Conservation (phyloP, 371 early-diverging fungal genomes). For the Coemansia sp. region DNA sequence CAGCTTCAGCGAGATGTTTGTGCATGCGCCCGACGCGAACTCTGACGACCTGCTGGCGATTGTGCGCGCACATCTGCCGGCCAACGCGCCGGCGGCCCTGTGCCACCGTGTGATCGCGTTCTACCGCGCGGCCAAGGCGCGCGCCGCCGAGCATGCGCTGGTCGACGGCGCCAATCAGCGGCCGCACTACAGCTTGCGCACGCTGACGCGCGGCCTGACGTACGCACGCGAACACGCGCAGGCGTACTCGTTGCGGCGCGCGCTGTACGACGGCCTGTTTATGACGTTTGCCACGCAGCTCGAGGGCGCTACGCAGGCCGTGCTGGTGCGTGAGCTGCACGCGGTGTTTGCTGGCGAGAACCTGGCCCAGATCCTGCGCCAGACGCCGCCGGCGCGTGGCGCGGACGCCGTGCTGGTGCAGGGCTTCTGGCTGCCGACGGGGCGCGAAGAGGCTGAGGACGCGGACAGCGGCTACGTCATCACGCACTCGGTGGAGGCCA, state of each 20-base stretch:
- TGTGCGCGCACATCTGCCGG: constrained; percentile 70
- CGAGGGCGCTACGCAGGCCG: constrained; percentile 66
- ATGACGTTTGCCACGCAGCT: constrained; percentile 97
- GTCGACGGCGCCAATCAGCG: constrained; percentile 90
- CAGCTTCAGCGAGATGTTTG: constrained; percentile 94
- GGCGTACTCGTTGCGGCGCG: constrained; percentile 69
- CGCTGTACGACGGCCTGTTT: constrained; percentile 89
- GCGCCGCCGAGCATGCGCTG: constrained; percentile 69
- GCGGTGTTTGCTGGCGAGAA: constrained; percentile 66
- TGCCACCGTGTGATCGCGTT: constrained; percentile 80
- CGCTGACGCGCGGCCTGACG: constrained; percentile 85
- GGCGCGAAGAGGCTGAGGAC: constrained; percentile 51
- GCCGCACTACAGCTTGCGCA: constrained; percentile 94
- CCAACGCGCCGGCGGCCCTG: constrained; percentile 49
- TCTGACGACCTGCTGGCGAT: constrained; percentile 82
- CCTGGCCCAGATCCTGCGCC: constrained; percentile 23
- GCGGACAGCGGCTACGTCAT: constrained; percentile 75
- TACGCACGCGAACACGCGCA: constrained; percentile 75
- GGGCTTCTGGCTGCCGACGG: constrained; percentile 76
- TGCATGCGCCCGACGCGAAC: constrained; percentile 85
- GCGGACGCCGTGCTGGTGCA: constrained; percentile 67
- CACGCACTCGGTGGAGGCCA: constrained; percentile 83
- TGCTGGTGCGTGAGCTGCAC: constrained; percentile 63
- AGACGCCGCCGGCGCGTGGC: constrained; percentile 18
- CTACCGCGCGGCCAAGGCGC: constrained; percentile 75